Percentiles rank a stretch among this genome's conserved stretches.
These are phyloP conservation scores for Aspergillus baeticus DNA, from an alignment of 495 filamentous ascomycete genomes.

Conservation along the genomic window DNA sequence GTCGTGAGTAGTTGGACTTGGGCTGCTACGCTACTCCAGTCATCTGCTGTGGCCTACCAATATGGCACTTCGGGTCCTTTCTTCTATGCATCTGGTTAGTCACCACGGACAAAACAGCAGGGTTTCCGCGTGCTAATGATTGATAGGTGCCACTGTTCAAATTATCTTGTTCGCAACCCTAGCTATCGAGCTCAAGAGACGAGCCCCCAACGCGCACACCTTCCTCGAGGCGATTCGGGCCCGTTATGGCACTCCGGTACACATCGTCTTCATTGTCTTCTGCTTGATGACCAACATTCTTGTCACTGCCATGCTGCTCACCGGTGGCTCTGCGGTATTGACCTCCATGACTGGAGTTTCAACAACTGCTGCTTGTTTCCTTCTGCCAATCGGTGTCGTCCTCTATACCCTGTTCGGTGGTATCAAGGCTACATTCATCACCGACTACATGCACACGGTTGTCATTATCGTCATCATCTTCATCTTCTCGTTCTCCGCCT, in stretches of 20 bases:
- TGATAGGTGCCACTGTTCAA: constrained; percentile 52
- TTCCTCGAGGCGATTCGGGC: constrained; percentile 75
- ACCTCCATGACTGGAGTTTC: constrained; percentile 82
- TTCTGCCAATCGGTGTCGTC: constrained; percentile 83
- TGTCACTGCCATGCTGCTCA: constrained; percentile 88
- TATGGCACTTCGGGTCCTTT: constrained; percentile 94
- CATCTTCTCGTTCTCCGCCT: constrained; percentile 85
- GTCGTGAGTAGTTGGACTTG: constrained; percentile 97
- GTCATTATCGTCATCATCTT: constrained; percentile 88
- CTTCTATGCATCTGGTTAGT: constrained; percentile 69
- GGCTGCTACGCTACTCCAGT: constrained; percentile 64
- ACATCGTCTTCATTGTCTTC: constrained; percentile 76
- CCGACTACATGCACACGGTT: constrained; percentile 85
- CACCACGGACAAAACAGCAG: too few relatives aligned
- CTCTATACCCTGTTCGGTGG: constrained; percentile 77
- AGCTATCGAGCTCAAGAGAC: constrained; percentile 89
- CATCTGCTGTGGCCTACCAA: constrained; percentile 82
- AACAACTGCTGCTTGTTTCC: constrained; percentile 85
- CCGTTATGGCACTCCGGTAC: constrained; percentile 61
- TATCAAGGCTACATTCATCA: constrained; percentile 74
- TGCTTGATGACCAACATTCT: constrained; percentile 82
- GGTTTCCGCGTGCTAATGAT: background rate
- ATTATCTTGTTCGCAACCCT: constrained; percentile 89
- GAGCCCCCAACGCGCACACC: constrained; percentile 83
- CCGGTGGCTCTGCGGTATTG: constrained; percentile 86